Evolutionary conservation across 306 rosid species (phyloP), one percentile per base, ranked within the genome.

Genomic region (Medicago ruthenica): DNA sequence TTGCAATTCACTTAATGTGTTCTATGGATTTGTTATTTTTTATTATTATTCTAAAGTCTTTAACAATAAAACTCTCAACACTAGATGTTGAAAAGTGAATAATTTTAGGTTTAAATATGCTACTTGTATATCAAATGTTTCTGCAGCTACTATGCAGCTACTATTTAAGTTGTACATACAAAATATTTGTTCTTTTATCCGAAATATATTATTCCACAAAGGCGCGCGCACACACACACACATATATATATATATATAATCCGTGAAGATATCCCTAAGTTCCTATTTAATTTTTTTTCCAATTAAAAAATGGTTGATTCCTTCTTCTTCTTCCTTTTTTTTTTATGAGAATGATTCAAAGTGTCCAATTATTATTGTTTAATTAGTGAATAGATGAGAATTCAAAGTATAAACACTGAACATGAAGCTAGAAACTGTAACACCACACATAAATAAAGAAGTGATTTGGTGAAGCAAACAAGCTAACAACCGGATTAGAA

Each of bases 401-500:
- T 24, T 24, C 27, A 37, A 61, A 70, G 60, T 15, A 57, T 40
- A 70, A 62, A 44, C 37, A 62, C 68, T 41, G 66, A 76, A 70
- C 42, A 41, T 39, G 65, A 75, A 47, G 57, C 39, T 20, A 57
- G 57, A 67, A 72, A 59, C 37, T 55, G 73, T 14, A 70, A 22
- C 60, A 65, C 61, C 77, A 58, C 13, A 50, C 8, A 67, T n/a
- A 10, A 21, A 39, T 31, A 66, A 18, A 54, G 71, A 31, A 17
- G 39, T 58, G 76, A 68, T 69, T 0, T 3, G 63, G 47, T 74
- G 79, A 74, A 74, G 45, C 71, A 80, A 67, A 85, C 85, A 63
- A 48, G 67, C 75, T 76, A 87, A 85, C 91, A 74, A 81, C 89
- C 82, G 6, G 76, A 69, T 75, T 73, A 77, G 39, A 74, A 51